Base-by-base conservation (phyloP, 352 stramenopile genomes). In the Pythium phragmiticola region DNA sequence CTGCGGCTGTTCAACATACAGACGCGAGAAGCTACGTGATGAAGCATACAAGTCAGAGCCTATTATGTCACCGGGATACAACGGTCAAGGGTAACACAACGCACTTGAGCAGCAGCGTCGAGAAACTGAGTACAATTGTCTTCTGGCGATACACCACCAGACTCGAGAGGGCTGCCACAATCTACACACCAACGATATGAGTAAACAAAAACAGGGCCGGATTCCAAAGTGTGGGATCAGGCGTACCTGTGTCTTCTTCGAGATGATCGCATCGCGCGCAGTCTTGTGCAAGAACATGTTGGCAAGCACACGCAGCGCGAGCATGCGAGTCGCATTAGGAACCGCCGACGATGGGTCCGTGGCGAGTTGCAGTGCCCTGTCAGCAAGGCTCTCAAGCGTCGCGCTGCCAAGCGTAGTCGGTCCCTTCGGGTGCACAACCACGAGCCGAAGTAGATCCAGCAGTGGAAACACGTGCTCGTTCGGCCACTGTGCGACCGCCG, bases 401-500 rank as follows among this genome's bases (percentile, higher is more conserved):
- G 66, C 54, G 39, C 73, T 60, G 30, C 78, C 70, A 5, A 94
- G 39, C 26, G 76, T 62, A 9, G 21, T 51, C 4, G 78, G 69
- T 0, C 85, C 92, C 65, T 97, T 83, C 0, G 94, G 93, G 66
- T 99, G 95, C 7, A 96, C 71, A 2, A 97, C 58, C 34, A 94
- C 78, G 16, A 98, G 74, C 8, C 95, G 86, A 33, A 95, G 80
- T 63, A 99, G 68, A 75, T 99, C 95, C 26, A 98, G 74, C 4
- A 81, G 87, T 12, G 94, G 92, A 72, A 98, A 99, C 4, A 83
- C 87, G 34, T 90, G 58, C 12, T 82, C 76, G 0, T 76, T 76
- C 6, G 87, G 80, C 87, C 93, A 97, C 4, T 70, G 62, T 7
- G 74, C 58, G 14, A 98, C 51, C 33, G 92, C 77, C 30, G 75